Evolutionary conservation across 352 stramenopile species (phyloP), one percentile per base, ranked within the genome.

Genomic region (Phytophthora pistaciae): DNA sequence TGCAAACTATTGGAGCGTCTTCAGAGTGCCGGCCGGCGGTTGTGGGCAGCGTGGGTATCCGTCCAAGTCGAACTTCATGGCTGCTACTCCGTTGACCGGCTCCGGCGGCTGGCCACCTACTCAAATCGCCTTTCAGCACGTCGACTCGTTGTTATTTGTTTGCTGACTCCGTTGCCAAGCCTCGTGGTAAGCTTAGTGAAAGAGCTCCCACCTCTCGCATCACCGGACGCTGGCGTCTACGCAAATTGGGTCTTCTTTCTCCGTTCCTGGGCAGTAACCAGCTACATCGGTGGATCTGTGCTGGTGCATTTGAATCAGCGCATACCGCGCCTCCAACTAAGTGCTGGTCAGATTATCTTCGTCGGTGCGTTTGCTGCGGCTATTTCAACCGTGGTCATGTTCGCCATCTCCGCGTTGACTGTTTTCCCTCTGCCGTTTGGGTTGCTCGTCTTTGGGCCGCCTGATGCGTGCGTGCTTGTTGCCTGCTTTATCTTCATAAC

Each of bases 31-130:
- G 42, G 49, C 21, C 31, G 13, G 27, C 20, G 16, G 11, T 3
- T 60, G 3, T 60, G 49, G 60, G 50, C 16, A 10, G 5, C 36
- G 9, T 66, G 60, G 50, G 31, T 61, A 21, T 58, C 55, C 31
- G 56, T 56, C 7, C 53, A 80, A 61, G 68, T 74, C 0, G 69
- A 77, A 46, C 65, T 80, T 9, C 57, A 75, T 18, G 69, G 74
- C 1, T 66, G 61, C 25, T 80, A 77, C 59, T 80, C 74, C 14
- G 44, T 69, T 16, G 33, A 46, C 3, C 58, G 69, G 21, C 31
- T 80, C 23, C 61, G 33, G 18, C 14, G 23, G 1, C 66, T 75
- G 20, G 21, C 64, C 8, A 1, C 10, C 6, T 74, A 72, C 52
- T 57, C 31, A 9, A 27, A 31, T 1, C 38, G 46, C 16, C 33